Evolutionary conservation across 441 rosid genomes (phyloP).

Genomic region (Gossypium trilobum): DNA sequence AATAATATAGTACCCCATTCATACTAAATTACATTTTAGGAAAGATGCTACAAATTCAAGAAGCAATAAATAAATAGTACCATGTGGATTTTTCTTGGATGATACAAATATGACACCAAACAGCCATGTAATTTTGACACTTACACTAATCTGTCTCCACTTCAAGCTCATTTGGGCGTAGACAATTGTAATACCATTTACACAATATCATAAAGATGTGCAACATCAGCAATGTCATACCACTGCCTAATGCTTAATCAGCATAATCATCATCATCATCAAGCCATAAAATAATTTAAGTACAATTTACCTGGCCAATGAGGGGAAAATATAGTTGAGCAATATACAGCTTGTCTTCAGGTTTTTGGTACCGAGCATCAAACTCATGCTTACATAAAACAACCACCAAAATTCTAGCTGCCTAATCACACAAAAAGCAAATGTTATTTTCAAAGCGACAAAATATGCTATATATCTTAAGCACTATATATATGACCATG

Average conservation of each 20-base stretch:
- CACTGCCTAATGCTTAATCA: background rate
- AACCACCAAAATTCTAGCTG: slow-evolving; percentile 87
- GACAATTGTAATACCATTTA: background rate
- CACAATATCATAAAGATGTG: background rate
- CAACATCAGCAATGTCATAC: background rate
- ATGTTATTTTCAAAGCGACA: slow-evolving; percentile 13
- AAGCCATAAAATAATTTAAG: background rate
- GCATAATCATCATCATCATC: slow-evolving; percentile 6
- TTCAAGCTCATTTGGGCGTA: background rate
- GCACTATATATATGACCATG: background rate
- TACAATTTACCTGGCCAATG: slow-evolving; percentile 69
- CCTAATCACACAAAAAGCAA: slow-evolving; percentile 38
- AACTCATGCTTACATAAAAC: slow-evolving; percentile 95
- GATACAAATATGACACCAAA: background rate
- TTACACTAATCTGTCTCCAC: background rate
- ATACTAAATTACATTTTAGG: background rate
- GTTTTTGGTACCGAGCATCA: slow-evolving; percentile 97
- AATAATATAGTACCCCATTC: background rate
- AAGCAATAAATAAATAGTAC: background rate
- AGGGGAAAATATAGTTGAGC: slow-evolving; percentile 93
- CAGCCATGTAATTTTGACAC: background rate
- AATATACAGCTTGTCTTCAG: slow-evolving; percentile 95
- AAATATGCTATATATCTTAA: slow-evolving; percentile 10
- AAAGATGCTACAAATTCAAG: background rate
- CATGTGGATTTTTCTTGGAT: background rate